phyloP scores from a whole-genome alignment of 208 protist species.

The Zelonia costaricensis region DNA sequence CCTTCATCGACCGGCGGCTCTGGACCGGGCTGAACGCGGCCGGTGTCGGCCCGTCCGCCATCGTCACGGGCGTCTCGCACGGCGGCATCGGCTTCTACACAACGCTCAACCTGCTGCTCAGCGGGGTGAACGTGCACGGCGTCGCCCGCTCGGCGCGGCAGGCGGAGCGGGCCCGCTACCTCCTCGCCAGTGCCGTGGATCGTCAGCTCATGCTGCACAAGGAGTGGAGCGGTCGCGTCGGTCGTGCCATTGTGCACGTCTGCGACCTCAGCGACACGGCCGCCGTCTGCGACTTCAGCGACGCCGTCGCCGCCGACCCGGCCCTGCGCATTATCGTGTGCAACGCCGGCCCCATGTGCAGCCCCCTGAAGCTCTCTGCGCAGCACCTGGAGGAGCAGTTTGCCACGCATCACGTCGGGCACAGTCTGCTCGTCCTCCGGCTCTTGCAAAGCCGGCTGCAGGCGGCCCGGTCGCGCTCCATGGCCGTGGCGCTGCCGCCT shows the following conservation, averaged over 20 bases:
- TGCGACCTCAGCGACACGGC: slow-evolving; percentile 68
- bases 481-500: slow-evolving; percentile 18
- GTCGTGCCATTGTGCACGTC: slow-evolving; percentile 45
- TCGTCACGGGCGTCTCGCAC: slow-evolving; percentile 66
- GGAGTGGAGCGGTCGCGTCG: slow-evolving; percentile 44
- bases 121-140: slow-evolving; percentile 73
- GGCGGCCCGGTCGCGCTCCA: slow-evolving; percentile 20
- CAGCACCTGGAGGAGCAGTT: slow-evolving; percentile 65
- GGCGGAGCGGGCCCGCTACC: slow-evolving; percentile 29
- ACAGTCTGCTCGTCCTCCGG: slow-evolving; percentile 59
- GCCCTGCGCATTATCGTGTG: slow-evolving; percentile 63
- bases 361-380: slow-evolving; percentile 31
- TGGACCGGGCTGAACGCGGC: slow-evolving; percentile 47
- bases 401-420: slow-evolving; percentile 56
- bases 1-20: slow-evolving; percentile 59
- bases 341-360: slow-evolving; percentile 46
- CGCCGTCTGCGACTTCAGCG: slow-evolving; percentile 41
- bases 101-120: slow-evolving; percentile 58
- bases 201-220: slow-evolving; percentile 66
- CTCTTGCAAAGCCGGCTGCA: slow-evolving; percentile 34
- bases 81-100: slow-evolving; percentile 80
- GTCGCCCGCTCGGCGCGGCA: slow-evolving; percentile 37
- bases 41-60: slow-evolving; percentile 40
- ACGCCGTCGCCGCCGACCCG: slow-evolving; percentile 38
- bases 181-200: slow-evolving; percentile 45